These are phyloP conservation scores for Aspergillus neoniger DNA, from an alignment of 2,329 filamentous ascomycete genomes.

Conservation along the genomic window DNA sequence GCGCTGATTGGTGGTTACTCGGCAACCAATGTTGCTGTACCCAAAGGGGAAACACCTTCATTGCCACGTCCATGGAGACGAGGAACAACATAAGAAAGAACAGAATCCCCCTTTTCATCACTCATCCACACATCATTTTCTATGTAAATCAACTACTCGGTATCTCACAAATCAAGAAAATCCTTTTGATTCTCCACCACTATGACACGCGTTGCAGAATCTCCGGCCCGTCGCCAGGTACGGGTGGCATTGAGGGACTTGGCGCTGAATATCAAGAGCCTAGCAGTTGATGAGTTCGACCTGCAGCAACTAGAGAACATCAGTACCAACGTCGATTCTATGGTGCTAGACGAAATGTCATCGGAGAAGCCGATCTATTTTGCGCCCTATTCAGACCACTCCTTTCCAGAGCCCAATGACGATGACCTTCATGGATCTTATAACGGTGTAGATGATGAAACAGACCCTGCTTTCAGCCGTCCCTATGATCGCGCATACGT, in stretches of 20 bases:
- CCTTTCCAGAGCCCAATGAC: slow-evolving; percentile 2
- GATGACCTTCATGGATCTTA: slow-evolving; percentile 5
- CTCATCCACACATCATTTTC: not conserved
- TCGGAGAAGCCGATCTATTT: slow-evolving; percentile 4
- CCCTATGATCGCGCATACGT: slow-evolving; percentile 6
- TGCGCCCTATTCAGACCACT: slow-evolving; percentile 8
- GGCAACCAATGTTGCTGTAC: not conserved
- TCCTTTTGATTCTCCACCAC: not conserved
- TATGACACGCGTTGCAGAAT: not conserved
- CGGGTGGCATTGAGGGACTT: not conserved
- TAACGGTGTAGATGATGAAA: slow-evolving; percentile 6
- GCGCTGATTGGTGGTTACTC: not conserved
- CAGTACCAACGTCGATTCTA: slow-evolving; percentile 4
- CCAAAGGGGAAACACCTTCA: not conserved
- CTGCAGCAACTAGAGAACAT: slow-evolving; percentile 5
- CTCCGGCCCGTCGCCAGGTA: not conserved
- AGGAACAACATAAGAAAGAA: not conserved
- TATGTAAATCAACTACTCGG: not conserved
- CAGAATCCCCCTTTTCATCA: too few relatives aligned
- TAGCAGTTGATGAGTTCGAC: slow-evolving; percentile 9
- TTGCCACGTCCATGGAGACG: not conserved
- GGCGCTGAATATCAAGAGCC: not conserved
- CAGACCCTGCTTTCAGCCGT: not conserved
- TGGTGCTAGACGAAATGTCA: slow-evolving; percentile 4
- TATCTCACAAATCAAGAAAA: not conserved